A percentile compares a stretch with the other conserved stretches of the same genome.
phyloP scores from a whole-genome alignment of 1,284 basidiomycete genomes.

The Cryptococcus depauperatus region DNA sequence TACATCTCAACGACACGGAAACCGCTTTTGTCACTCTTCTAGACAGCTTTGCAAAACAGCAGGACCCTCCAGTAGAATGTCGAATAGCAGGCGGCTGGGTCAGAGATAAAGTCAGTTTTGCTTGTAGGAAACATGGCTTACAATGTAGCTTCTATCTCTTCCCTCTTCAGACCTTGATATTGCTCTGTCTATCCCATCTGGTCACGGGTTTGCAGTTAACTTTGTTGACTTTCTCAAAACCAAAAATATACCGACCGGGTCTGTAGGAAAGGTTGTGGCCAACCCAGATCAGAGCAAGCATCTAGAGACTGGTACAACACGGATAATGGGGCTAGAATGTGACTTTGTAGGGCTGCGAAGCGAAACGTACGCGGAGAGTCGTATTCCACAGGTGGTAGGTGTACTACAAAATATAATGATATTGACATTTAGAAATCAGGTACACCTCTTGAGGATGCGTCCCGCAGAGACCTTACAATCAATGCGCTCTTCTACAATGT shows the following conservation, averaged over 20 bases:
- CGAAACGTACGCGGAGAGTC: constrained; percentile 82
- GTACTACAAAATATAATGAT: neutral
- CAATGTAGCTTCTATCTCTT: constrained; percentile 63
- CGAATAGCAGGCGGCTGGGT: constrained; percentile 95
- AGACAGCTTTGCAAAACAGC: constrained; percentile 32
- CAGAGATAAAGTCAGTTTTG: constrained; percentile 72
- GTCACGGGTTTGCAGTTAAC: constrained; percentile 75
- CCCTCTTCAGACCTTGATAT: constrained; percentile 92
- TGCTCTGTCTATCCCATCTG: constrained; percentile 82
- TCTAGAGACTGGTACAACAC: constrained; percentile 89
- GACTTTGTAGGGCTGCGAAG: constrained; percentile 93
- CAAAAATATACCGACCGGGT: constrained; percentile 53
- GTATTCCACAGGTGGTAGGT: constrained; percentile 83
- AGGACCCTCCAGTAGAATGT: constrained; percentile 53
- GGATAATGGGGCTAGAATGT: constrained; percentile 71
- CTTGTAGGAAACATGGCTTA: neutral
- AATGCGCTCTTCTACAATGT: constrained; percentile 97
- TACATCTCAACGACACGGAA: constrained; percentile 29
- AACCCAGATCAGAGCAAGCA: constrained; percentile 99
- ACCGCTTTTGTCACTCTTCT: constrained; percentile 34
- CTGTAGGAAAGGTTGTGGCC: constrained; percentile 70
- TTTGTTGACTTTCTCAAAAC: constrained; percentile 62
- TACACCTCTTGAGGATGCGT: constrained; percentile 84
- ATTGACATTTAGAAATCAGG: constrained; percentile 63
- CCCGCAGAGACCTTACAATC: constrained; percentile 87